Conservation (phyloP, 345 rosid genomes). For the Noccaea caerulescens region DNA sequence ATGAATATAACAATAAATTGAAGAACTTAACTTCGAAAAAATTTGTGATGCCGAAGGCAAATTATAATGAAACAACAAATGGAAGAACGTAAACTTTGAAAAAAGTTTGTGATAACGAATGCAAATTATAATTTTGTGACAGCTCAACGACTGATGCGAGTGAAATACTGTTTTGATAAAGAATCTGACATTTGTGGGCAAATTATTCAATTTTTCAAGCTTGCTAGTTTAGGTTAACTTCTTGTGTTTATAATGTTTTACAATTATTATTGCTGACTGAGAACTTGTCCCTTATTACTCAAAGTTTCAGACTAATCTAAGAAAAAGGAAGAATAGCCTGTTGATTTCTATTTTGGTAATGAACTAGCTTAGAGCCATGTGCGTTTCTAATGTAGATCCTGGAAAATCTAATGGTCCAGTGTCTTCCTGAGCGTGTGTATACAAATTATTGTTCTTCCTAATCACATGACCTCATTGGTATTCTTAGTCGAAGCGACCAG, state of each 20-base stretch:
- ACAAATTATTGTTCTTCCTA: no score
- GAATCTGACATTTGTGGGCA: background rate
- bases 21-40: no score
- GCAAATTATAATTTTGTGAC: background rate
- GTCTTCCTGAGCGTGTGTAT: no score
- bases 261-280: background rate
- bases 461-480: no score
- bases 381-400: no score
- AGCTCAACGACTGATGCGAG: conserved; percentile 17
- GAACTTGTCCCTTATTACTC: background rate
- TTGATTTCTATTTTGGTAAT: background rate
- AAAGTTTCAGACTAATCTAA: background rate
- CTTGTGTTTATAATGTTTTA: background rate
- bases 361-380: no score
- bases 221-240: background rate
- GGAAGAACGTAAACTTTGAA: background rate
- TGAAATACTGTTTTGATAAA: conserved; percentile 5
- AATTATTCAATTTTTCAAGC: conserved; percentile 5
- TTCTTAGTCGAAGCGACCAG: no score
- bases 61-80: conserved; percentile 12
- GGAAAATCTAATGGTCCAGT: no score
- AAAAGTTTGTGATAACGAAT: background rate
- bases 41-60: no score
- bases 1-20: background rate
- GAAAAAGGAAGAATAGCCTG: background rate